Evolutionary conservation across 1,284 basidiomycete species (phyloP).

Genomic region (Boletus sp.): DNA sequence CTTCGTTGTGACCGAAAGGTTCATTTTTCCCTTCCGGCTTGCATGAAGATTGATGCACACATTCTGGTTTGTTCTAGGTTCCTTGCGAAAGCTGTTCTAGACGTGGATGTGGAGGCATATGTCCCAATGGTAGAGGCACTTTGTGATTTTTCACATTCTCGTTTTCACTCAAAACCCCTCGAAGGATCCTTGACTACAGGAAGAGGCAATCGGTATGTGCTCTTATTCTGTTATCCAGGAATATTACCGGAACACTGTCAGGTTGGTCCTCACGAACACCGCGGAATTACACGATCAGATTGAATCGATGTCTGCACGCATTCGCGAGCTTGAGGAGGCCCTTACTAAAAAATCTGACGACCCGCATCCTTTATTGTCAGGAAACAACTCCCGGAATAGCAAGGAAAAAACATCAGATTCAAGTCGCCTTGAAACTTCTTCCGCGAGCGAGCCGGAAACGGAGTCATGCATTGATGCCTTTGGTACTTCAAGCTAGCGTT

Average conservation of each 20-base stretch:
- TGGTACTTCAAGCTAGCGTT: conserved; percentile 35
- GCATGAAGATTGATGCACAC: not conserved
- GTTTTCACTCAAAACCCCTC: conserved; percentile 8
- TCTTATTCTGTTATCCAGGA: not conserved
- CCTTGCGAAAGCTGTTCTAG: conserved; percentile 70
- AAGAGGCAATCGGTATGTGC: conserved; percentile 46
- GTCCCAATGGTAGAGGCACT: conserved; percentile 53
- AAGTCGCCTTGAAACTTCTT: not conserved
- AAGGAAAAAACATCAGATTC: conserved; percentile 1
- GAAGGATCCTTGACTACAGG: conserved; percentile 53
- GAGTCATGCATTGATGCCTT: conserved; percentile 54
- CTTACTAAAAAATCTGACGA: conserved; percentile 45
- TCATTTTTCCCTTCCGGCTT: conserved; percentile 4
- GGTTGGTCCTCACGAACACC: conserved; percentile 59
- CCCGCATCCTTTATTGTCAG: conserved; percentile 44
- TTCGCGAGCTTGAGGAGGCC: conserved; percentile 56
- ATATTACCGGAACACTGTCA: conserved; percentile 18
- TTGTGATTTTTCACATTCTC: conserved; percentile 10
- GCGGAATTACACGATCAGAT: conserved; percentile 65
- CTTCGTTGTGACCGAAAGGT: conserved; percentile 70
- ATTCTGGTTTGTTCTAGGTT: conserved; percentile 39
- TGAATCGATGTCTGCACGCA: conserved; percentile 48
- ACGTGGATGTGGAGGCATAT: conserved; percentile 65
- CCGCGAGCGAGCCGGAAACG: conserved; percentile 31
- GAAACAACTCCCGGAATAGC: conserved; percentile 19